phyloP scores from a whole-genome alignment of 768 basidiomycete species.

The Trametes elegans region DNA sequence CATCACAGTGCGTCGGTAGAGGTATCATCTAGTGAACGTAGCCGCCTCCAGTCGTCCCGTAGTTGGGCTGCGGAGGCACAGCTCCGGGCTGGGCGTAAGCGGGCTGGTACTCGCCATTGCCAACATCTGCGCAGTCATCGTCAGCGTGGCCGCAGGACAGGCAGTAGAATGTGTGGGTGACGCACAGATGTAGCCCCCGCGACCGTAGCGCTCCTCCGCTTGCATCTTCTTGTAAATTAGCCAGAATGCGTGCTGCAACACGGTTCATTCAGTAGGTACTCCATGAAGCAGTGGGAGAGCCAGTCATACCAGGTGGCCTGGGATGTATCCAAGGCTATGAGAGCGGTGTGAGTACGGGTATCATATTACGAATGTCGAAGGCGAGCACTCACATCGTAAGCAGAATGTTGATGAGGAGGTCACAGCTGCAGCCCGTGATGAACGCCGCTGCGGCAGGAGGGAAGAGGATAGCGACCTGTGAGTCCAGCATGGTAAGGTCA shows the following conservation, averaged over 20 bases:
- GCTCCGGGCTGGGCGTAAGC: conserved; percentile 20
- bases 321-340: conserved; percentile 71
- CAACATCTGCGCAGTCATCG: conserved; percentile 25
- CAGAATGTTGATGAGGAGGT: conserved; percentile 80
- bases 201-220: conserved; percentile 80
- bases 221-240: conserved; percentile 89
- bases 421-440: conserved; percentile 80
- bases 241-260: conserved; percentile 74
- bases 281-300: not conserved
- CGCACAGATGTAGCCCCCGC: conserved; percentile 75
- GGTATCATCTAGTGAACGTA: conserved; percentile 29
- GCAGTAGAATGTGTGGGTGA: conserved; percentile 15
- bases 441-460: conserved; percentile 79
- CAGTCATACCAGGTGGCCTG: conserved; percentile 48
- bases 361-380: no score
- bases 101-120: conserved; percentile 33
- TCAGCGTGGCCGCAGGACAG: not conserved
- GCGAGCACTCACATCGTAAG: conserved; percentile 63
- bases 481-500: not conserved
- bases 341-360: conserved; percentile 3
- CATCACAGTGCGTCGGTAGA: no score
- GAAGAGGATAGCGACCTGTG: conserved; percentile 76
- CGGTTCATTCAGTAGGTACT: not conserved
- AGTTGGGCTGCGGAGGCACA: conserved; percentile 23
- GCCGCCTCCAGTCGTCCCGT: conserved; percentile 29